phyloP scores from a whole-genome alignment of 352 stramenopile genomes.

The Phytopythium aichiense region DNA sequence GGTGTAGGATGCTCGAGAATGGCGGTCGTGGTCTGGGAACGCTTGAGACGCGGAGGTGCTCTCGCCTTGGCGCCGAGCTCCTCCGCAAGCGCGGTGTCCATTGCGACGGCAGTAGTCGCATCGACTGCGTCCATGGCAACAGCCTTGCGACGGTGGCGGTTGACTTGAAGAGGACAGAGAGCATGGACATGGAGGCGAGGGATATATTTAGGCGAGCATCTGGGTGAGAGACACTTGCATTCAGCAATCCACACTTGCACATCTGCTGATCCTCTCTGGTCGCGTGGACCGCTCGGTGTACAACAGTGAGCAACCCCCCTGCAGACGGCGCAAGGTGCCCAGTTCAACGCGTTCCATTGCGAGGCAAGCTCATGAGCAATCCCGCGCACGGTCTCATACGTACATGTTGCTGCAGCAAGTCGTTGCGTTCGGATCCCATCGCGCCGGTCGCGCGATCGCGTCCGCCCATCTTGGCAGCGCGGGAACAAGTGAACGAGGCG shows the following conservation, averaged over 20 bases:
- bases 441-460: background rate
- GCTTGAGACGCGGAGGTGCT: background rate
- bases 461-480: background rate
- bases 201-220: too few relatives aligned
- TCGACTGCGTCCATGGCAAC: too few relatives aligned
- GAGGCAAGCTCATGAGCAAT: background rate
- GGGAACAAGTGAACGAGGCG: background rate
- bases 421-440: too few relatives aligned
- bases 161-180: too few relatives aligned
- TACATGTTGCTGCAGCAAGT: too few relatives aligned
- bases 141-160: too few relatives aligned
- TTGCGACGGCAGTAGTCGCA: background rate
- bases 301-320: background rate
- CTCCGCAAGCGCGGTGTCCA: background rate
- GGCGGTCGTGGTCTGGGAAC: slow-evolving; percentile 1
- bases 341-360: background rate
- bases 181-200: too few relatives aligned
- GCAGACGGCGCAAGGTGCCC: background rate
- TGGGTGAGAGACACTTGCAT: background rate
- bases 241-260: background rate
- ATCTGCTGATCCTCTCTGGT: background rate
- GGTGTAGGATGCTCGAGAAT: background rate
- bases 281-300: background rate
- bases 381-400: background rate
- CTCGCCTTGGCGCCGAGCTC: background rate